Percentiles rank a stretch among this genome's conserved stretches.
Conservation (phyloP, 805 yeast species). For the Suhomyces emberorum region DNA sequence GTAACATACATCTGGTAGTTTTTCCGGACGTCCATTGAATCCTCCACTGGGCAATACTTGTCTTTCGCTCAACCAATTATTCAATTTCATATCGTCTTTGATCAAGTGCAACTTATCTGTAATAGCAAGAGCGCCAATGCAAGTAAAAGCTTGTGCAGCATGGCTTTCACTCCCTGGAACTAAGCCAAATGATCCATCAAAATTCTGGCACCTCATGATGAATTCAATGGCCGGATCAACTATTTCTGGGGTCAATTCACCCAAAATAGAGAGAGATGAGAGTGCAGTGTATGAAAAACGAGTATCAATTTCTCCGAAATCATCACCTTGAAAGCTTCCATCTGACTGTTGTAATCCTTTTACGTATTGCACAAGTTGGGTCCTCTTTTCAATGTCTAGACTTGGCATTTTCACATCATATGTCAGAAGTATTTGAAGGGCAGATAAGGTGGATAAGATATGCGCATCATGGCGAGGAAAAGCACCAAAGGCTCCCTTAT, state of each 20-base stretch:
- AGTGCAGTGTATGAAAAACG: constrained; percentile 84
- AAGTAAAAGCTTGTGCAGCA: constrained; percentile 87
- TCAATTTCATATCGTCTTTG: constrained; percentile 45
- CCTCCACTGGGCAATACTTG: constrained; percentile 82
- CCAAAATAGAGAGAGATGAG: constrained; percentile 68
- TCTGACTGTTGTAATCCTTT: constrained; percentile 46
- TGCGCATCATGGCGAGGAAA: constrained; percentile 90
- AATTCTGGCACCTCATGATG: constrained; percentile 71
- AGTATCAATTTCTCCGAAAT: constrained; percentile 90
- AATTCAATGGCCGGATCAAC: constrained; percentile 64
- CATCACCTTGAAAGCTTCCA: constrained; percentile 88
- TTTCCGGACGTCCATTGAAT: constrained; percentile 93
- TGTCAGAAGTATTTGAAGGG: constrained; percentile 72
- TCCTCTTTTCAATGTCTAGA: constrained; percentile 28
- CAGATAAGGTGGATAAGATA: constrained; percentile 78
- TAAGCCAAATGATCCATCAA: constrained; percentile 95
- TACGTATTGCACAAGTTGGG: constrained; percentile 33
- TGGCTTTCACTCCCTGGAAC: constrained; percentile 95
- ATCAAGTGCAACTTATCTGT: constrained; percentile 52
- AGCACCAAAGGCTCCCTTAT: constrained; percentile 82
- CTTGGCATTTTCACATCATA: constrained; percentile 53
- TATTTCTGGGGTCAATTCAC: constrained; percentile 51
- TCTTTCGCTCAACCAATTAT: constrained; percentile 89
- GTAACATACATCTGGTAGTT: constrained; percentile 95
- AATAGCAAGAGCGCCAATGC: constrained; percentile 77